Percentiles rank a stretch among this genome's conserved stretches.
Evolutionary conservation across 2,329 filamentous ascomycete species (phyloP).

Genomic region (Pseudogymnoascus sp.): DNA sequence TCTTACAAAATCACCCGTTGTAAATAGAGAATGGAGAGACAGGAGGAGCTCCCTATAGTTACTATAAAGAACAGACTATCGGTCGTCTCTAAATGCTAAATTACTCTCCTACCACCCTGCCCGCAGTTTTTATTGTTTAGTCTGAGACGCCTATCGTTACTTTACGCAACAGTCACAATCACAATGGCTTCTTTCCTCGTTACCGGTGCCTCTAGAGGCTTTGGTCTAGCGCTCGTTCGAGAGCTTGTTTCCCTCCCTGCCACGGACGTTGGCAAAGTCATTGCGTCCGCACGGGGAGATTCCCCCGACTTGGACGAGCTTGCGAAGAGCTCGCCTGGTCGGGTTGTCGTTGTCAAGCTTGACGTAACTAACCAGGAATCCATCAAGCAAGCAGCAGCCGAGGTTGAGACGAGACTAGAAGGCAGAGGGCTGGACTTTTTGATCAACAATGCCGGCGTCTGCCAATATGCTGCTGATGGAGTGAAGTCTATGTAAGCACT

Average conservation of each 20-base stretch:
- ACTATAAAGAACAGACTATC: not conserved
- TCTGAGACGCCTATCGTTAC: conserved; percentile 4
- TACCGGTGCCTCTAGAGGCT: conserved; percentile 30
- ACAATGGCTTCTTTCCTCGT: conserved; percentile 30
- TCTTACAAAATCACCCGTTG: not conserved
- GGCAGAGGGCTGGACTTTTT: conserved; percentile 37
- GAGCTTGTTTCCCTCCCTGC: conserved; percentile 25
- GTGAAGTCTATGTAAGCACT: conserved; percentile 12
- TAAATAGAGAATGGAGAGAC: not conserved
- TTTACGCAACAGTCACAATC: not conserved
- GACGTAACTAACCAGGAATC: conserved; percentile 30
- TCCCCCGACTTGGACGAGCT: conserved; percentile 30
- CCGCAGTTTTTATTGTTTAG: not conserved
- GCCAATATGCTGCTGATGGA: conserved; percentile 8
- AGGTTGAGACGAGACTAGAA: conserved; percentile 28
- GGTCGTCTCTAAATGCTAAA: not conserved
- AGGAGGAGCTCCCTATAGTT: not conserved
- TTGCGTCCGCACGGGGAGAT: conserved; percentile 33
- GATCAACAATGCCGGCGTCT: conserved; percentile 36
- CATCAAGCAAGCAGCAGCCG: conserved; percentile 27
- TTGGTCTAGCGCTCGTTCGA: conserved; percentile 28
- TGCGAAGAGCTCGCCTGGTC: conserved; percentile 26
- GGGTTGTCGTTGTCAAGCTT: conserved; percentile 30
- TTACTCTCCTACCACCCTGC: not conserved
- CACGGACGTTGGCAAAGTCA: conserved; percentile 31